Evolutionary conservation across 2,329 filamentous ascomycete species (phyloP).

Genomic region (Hymenoscyphus fructigenus): DNA sequence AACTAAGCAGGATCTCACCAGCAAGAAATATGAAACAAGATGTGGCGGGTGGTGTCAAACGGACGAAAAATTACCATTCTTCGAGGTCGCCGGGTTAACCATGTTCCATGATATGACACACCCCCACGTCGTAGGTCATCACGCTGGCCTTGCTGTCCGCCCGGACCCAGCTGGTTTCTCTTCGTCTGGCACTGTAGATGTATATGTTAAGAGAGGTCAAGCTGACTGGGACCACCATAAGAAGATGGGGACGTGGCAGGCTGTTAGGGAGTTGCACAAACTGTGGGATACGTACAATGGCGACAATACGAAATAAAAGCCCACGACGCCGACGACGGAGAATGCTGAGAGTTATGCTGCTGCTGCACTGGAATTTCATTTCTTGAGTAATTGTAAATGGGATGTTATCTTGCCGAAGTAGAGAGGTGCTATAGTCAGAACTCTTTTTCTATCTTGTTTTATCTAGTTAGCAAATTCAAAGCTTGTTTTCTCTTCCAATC

Average conservation of each 20-base stretch:
- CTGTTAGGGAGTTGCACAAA: not conserved
- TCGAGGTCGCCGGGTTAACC: not conserved
- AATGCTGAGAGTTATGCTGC: not conserved
- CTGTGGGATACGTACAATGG: not conserved
- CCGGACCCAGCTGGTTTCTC: not conserved
- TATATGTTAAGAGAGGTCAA: not conserved
- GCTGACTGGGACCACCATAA: not conserved
- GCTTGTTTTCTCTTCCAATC: not conserved
- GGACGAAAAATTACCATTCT: not conserved
- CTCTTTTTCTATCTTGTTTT: not conserved
- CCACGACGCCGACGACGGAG: not conserved
- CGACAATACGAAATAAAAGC: not conserved
- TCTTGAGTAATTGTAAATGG: not conserved
- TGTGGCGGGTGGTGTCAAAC: not conserved
- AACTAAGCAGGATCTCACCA: not conserved
- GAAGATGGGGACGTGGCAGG: not conserved
- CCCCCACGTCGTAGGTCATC: not conserved
- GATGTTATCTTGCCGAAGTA: not conserved
- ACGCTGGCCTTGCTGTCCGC: not conserved
- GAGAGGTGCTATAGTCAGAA: not conserved
- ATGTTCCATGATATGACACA: not conserved
- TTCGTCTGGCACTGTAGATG: not conserved
- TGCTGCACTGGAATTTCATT: not conserved
- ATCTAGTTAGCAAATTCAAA: not conserved
- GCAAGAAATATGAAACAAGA: not conserved